phyloP scores from a whole-genome alignment of 2,329 filamentous ascomycete genomes.

The Fonsecaea pedrosoi region DNA sequence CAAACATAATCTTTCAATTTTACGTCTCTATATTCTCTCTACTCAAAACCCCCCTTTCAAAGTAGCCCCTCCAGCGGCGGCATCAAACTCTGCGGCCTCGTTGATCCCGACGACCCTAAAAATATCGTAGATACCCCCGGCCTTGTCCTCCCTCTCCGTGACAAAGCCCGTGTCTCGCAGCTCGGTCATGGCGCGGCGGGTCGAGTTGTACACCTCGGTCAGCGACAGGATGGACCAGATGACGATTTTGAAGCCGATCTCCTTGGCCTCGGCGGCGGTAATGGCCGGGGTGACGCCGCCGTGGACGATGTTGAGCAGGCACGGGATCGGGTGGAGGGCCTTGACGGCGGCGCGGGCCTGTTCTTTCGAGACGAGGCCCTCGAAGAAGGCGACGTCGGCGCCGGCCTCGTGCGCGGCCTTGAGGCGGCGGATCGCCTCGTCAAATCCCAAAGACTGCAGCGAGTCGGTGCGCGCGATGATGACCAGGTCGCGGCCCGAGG shows the following conservation, averaged over 20 bases:
- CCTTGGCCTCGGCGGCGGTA: slow-evolving; percentile 47
- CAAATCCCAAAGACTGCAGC: slow-evolving; percentile 46
- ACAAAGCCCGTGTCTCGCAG: slow-evolving; percentile 12
- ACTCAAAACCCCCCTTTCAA: slow-evolving; percentile 9
- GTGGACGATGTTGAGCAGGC: slow-evolving; percentile 54
- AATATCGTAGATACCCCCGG: slow-evolving; percentile 14
- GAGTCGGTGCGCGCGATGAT: slow-evolving; percentile 54
- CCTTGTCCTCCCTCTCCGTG: slow-evolving; percentile 9
- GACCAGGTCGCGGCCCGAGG: slow-evolving; percentile 45
- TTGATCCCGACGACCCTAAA: slow-evolving; percentile 12
- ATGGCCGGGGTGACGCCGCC: slow-evolving; percentile 50
- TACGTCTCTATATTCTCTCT: not conserved
- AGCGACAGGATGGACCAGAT: slow-evolving; percentile 41
- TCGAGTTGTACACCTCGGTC: slow-evolving; percentile 16
- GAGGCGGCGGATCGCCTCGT: slow-evolving; percentile 48
- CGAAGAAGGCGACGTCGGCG: slow-evolving; percentile 51
- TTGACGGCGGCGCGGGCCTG: slow-evolving; percentile 44
- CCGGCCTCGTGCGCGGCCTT: slow-evolving; percentile 49
- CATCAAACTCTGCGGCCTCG: slow-evolving; percentile 8
- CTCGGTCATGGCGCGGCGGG: slow-evolving; percentile 13
- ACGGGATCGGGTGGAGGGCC: slow-evolving; percentile 49
- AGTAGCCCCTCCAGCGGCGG: slow-evolving; percentile 9
- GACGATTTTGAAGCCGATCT: slow-evolving; percentile 52
- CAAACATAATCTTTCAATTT: too few relatives aligned
- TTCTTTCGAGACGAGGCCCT: slow-evolving; percentile 49